A percentile compares a stretch with the other conserved stretches of the same genome.
phyloP scores from a whole-genome alignment of 1,284 basidiomycete genomes.

The Athelia sp. region DNA sequence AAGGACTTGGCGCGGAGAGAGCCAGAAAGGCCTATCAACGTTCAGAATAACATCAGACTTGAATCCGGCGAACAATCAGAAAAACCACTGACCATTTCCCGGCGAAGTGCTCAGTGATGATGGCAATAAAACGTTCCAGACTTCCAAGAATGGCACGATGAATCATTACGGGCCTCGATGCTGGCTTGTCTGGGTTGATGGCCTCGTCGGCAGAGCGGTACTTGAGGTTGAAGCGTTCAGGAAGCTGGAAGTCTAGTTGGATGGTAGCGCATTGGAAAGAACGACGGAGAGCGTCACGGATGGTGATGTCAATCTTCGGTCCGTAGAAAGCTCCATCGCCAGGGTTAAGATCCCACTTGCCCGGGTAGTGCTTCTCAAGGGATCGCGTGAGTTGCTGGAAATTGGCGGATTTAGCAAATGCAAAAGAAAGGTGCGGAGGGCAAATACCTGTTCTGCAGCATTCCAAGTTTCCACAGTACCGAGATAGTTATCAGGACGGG shows the following conservation, averaged over 20 bases:
- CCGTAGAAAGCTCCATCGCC: conserved; percentile 98
- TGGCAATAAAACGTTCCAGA: conserved; percentile 94
- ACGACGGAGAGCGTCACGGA: conserved; percentile 87
- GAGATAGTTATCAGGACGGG: conserved; percentile 92
- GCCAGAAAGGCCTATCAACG: conserved; percentile 84
- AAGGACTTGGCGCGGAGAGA: conserved; percentile 91
- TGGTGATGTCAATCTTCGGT: conserved; percentile 97
- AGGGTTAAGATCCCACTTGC: conserved; percentile 92
- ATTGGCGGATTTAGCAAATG: conserved; percentile 1
- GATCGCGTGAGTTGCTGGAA: conserved; percentile 78
- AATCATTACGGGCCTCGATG: conserved; percentile 91
- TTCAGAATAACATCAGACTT: conserved; percentile 2
- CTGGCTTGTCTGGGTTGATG: conserved; percentile 50
- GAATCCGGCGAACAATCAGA: not conserved
- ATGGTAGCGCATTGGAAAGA: conserved; percentile 99
- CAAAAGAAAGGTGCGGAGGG: conserved; percentile 3
- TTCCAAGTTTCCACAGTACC: conserved; percentile 92
- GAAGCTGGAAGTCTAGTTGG: conserved; percentile 98
- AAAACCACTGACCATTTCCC: conserved; percentile 80
- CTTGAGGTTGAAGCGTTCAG: conserved; percentile 95
- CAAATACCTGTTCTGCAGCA: conserved; percentile 70
- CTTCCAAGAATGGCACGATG: conserved; percentile 96
- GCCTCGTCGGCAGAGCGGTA: conserved; percentile 78
- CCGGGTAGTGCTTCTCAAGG: conserved; percentile 84
- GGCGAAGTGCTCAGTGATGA: conserved; percentile 95